Evolutionary conservation across 2,329 filamentous ascomycete species (phyloP).

Genomic region (Trichoderma atroviride): DNA sequence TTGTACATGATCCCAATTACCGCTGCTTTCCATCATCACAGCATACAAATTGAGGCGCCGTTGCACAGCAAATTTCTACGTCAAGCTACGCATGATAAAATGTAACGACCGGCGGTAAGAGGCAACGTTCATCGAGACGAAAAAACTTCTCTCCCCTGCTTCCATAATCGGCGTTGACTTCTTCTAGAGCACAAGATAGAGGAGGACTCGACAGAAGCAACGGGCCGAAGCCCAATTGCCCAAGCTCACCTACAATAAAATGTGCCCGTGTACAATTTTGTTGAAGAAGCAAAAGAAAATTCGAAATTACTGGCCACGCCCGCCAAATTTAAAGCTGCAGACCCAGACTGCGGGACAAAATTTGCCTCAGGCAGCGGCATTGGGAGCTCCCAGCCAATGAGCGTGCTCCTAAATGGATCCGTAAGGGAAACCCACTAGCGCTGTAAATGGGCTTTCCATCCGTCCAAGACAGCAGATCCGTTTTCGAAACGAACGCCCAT

Average conservation of each 20-base stretch:
- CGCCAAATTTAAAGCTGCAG: slow-evolving; percentile 1
- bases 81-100: slow-evolving; percentile 34
- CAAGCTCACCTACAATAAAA: slow-evolving; percentile 74
- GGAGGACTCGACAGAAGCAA: slow-evolving; percentile 64
- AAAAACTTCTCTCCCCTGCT: slow-evolving; percentile 61
- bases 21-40: background rate
- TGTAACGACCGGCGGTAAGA: slow-evolving; percentile 78
- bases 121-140: slow-evolving; percentile 62
- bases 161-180: slow-evolving; percentile 68
- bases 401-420: slow-evolving; percentile 49
- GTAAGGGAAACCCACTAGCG: slow-evolving; percentile 28
- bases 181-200: slow-evolving; percentile 73
- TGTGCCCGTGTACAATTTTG: slow-evolving; percentile 67
- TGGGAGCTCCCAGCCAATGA: slow-evolving; percentile 44
- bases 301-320: background rate
- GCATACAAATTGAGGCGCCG: background rate
- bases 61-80: background rate
- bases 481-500: slow-evolving; percentile 43
- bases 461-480: slow-evolving; percentile 43
- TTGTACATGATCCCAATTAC: background rate
- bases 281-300: slow-evolving; percentile 37
- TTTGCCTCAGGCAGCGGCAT: slow-evolving; percentile 44
- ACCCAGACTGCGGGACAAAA: background rate
- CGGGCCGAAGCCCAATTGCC: slow-evolving; percentile 44
- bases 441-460: slow-evolving; percentile 27